phyloP scores from a whole-genome alignment of 345 rosid genomes.

The Eucalyptus fibrosa region DNA sequence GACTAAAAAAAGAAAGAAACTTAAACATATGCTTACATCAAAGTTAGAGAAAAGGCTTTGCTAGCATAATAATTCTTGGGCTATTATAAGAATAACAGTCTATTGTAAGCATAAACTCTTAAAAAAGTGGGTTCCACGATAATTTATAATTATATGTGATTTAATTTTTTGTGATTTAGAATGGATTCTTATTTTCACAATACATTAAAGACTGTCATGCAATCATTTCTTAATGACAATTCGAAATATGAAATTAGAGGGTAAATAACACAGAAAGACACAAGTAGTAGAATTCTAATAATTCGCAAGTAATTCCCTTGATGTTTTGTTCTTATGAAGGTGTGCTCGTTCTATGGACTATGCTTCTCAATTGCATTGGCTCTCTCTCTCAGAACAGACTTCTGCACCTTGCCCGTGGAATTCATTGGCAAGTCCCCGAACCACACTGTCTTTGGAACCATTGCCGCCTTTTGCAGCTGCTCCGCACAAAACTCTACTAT shows the following conservation, averaged over 20 bases:
- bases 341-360: background rate
- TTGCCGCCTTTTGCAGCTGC: constrained; percentile 7
- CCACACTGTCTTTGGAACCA: constrained; percentile 18
- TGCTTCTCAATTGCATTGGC: background rate
- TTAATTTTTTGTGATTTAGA: fast-evolving
- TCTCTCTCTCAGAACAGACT: constrained; percentile 20
- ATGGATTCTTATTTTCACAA: too few relatives aligned
- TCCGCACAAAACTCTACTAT: constrained; percentile 14
- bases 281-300: too few relatives aligned
- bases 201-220: too few relatives aligned
- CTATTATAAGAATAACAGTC: too few relatives aligned
- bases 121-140: fast-evolving
- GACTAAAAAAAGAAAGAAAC: too few relatives aligned
- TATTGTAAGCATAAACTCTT: too few relatives aligned
- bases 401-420: constrained; percentile 37
- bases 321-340: background rate
- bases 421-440: constrained; percentile 41
- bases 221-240: background rate
- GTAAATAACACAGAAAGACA: background rate
- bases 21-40: too few relatives aligned
- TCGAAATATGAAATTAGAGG: background rate
- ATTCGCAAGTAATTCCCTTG: too few relatives aligned
- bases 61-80: too few relatives aligned
- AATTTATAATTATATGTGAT: too few relatives aligned
- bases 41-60: too few relatives aligned